Evolutionary conservation across 768 basidiomycete species (phyloP).

Genomic region (Boletus coccyginus): DNA sequence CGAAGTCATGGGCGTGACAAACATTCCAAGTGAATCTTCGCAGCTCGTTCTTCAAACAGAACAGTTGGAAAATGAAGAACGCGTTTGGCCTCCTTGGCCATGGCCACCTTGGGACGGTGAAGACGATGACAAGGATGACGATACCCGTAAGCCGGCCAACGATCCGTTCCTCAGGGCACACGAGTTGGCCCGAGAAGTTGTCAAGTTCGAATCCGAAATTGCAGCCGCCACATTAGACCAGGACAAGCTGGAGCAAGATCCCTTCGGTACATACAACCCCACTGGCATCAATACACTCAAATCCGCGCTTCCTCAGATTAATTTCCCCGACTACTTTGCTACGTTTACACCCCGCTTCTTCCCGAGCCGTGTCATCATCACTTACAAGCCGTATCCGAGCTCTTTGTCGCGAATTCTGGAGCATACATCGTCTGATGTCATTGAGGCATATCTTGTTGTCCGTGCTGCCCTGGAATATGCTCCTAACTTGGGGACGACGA

Average conservation of each 20-base stretch:
- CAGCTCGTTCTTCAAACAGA: conserved; percentile 35
- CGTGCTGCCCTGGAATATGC: conserved; percentile 69
- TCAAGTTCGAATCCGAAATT: conserved; percentile 75
- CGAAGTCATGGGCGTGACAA: conserved; percentile 21
- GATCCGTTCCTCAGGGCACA: conserved; percentile 47
- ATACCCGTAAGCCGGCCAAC: conserved; percentile 33
- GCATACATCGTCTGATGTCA: conserved; percentile 59
- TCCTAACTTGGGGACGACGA: conserved; percentile 67
- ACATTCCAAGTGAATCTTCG: conserved; percentile 13
- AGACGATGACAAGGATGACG: conserved; percentile 46
- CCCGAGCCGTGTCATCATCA: conserved; percentile 76
- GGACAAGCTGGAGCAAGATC: conserved; percentile 75
- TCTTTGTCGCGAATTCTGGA: conserved; percentile 69
- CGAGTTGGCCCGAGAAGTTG: conserved; percentile 65
- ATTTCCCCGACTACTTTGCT: conserved; percentile 84
- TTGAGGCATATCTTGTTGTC: conserved; percentile 87
- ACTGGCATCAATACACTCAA: conserved; percentile 67
- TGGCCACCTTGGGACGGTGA: conserved; percentile 84
- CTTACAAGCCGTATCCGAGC: conserved; percentile 72
- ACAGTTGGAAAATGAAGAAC: conserved; percentile 32
- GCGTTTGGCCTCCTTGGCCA: conserved; percentile 76
- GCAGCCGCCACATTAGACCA: conserved; percentile 79
- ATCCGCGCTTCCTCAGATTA: conserved; percentile 66
- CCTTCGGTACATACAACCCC: conserved; percentile 88
- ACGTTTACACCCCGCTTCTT: conserved; percentile 76